Evolutionary conservation across 1,139 yeast genomes (phyloP), one percentile per base, ranked within the genome.

Genomic region (Blastobotrys apis): DNA sequence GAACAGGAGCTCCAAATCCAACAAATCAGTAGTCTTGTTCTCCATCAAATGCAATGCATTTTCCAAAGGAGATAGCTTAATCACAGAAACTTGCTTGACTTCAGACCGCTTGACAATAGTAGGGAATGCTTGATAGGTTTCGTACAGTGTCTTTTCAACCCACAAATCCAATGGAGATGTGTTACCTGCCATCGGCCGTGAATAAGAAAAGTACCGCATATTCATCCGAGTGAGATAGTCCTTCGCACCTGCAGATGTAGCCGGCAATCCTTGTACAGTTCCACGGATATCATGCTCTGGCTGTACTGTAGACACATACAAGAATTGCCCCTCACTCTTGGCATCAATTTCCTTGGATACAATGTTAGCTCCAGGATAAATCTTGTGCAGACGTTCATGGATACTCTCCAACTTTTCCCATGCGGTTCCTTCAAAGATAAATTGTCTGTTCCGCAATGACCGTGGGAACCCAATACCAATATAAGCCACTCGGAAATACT

Each of bases 391-490:
- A 55, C 95, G 73, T 57, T 82, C 87, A 56, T 84, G 90, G 60
- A 87, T 83, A 1, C 94, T 81, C 4, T 88, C 81, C 46, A 87
- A 81, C 62, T 85, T 94, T 60, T 87, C 96, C 66, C 85, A 87
- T 22, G 95, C 90, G 43, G 80, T 71, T 12, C 95, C 95, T 66
- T 87, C 95, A 60, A 82, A 85, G 46, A 87, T 82, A 60, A 82
- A 88, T 50, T 79, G 80, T 57, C 83, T 78, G 41, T 85, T 84
- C 58, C 95, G 72, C 45, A 84, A 74, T 38, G 88, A 77, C 31
- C 71, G 71, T 10, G 95, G 95, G 73, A 87, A 87, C 3, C 95
- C 95, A 43, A 75, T 77, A 15, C 97, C 97, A 62, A 85, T 76
- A 56, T 83, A 85, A 19, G 85, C 75, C 46, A 87, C 88, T 58